phyloP scores from a whole-genome alignment of 345 rosid genomes.

The Viola odorata region DNA sequence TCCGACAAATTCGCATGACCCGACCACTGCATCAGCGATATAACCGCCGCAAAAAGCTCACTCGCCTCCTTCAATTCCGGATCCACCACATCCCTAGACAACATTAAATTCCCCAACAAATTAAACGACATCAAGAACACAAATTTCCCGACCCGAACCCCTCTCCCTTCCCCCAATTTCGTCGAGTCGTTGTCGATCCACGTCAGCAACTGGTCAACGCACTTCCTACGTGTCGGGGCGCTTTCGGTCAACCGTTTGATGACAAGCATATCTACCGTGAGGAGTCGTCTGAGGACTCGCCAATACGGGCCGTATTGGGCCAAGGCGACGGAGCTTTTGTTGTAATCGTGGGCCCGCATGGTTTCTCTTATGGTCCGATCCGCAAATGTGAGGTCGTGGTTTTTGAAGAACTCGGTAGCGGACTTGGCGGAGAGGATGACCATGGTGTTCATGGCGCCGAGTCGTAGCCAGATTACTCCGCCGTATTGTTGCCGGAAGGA shows the following conservation, averaged over 20 bases:
- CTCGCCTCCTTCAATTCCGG: constrained; percentile 30
- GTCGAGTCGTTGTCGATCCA: constrained; percentile 43
- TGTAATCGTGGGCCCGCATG: constrained; percentile 37
- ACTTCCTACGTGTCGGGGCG: constrained; percentile 30
- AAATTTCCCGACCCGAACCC: constrained; percentile 33
- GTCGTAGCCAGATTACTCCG: constrained; percentile 39
- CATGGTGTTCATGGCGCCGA: constrained; percentile 47
- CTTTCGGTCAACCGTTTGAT: constrained; percentile 39
- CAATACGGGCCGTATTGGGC: constrained; percentile 52
- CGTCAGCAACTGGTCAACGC: constrained; percentile 34
- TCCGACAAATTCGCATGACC: constrained; percentile 40
- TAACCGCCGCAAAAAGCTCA: constrained; percentile 27
- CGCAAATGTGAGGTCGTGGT: constrained; percentile 45
- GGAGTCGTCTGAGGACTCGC: constrained; percentile 40
- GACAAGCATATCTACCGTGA: constrained; percentile 46
- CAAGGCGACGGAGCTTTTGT: constrained; percentile 39
- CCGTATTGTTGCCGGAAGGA: constrained; percentile 34
- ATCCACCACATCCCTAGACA: constrained; percentile 46
- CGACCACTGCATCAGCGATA: constrained; percentile 31
- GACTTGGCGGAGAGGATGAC: constrained; percentile 43
- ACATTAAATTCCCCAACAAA: constrained; percentile 48
- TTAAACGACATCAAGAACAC: constrained; percentile 42
- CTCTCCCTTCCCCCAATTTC: background rate
- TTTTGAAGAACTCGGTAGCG: constrained; percentile 46
- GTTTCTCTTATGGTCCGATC: constrained; percentile 42